Conservation (phyloP, 768 basidiomycete genomes). For the Tephrocybe sp. region DNA sequence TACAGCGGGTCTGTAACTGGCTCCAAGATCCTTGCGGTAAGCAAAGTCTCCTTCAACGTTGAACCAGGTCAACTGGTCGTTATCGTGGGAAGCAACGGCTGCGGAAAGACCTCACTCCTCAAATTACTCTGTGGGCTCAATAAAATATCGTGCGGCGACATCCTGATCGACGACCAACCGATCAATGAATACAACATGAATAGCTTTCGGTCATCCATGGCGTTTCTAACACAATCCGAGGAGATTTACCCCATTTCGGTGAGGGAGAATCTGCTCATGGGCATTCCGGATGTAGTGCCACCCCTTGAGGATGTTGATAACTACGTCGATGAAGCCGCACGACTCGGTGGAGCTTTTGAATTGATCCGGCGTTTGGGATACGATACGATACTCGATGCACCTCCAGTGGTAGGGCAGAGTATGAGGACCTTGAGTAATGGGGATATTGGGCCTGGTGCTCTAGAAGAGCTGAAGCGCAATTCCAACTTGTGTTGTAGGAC, state of each 20-base stretch:
- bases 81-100: slow-evolving; percentile 45
- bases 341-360: slow-evolving; percentile 37
- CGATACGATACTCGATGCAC: slow-evolving; percentile 37
- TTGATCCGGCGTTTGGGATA: slow-evolving; percentile 41
- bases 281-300: slow-evolving; percentile 13
- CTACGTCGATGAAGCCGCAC: slow-evolving; percentile 28
- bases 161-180: slow-evolving; percentile 38
- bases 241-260: slow-evolving; percentile 32
- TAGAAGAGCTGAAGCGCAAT: slow-evolving; percentile 29
- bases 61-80: slow-evolving; percentile 41
- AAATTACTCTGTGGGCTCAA: slow-evolving; percentile 37
- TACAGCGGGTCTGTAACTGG: slow-evolving; percentile 5
- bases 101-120: slow-evolving; percentile 42
- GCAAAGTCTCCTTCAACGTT: slow-evolving; percentile 35
- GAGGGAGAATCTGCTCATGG: slow-evolving; percentile 38
- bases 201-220: slow-evolving; percentile 36
- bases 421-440: slow-evolving; percentile 26
- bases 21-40: slow-evolving; percentile 18
- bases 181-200: slow-evolving; percentile 28
- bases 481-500: slow-evolving; percentile 25
- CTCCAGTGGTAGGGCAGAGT: slow-evolving; percentile 26
- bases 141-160: slow-evolving; percentile 31
- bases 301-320: slow-evolving; percentile 17
- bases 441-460: slow-evolving; percentile 24
- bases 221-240: slow-evolving; percentile 42